Percentiles rank a stretch among this genome's conserved stretches.
Evolutionary conservation across 805 yeast genomes (phyloP).

Genomic region (Candida morakotiae): DNA sequence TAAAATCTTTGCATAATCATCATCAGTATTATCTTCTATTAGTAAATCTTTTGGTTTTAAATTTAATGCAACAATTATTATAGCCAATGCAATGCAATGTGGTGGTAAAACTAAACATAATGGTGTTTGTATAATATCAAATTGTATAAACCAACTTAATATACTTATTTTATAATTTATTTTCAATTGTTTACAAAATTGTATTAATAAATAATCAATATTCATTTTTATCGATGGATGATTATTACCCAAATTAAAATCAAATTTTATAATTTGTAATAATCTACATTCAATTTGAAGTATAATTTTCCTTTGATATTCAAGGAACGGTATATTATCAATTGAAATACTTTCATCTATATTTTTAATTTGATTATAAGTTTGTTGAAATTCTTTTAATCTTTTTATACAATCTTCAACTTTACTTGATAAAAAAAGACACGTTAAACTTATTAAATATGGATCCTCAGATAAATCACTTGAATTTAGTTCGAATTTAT

Average conservation of each 20-base stretch:
- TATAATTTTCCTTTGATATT: conserved; percentile 53
- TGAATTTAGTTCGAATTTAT: conserved; percentile 43
- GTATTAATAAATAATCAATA: conserved; percentile 63
- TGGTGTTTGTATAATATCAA: conserved; percentile 70
- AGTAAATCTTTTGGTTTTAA: conserved; percentile 33
- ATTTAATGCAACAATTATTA: conserved; percentile 56
- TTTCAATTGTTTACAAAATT: conserved; percentile 48
- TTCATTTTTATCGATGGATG: conserved; percentile 13
- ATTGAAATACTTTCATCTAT: conserved; percentile 22
- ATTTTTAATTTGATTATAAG: conserved; percentile 40
- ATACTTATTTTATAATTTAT: conserved; percentile 46
- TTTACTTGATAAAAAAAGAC: conserved; percentile 69
- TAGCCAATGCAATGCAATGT: conserved; percentile 69
- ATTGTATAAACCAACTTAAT: conserved; percentile 71
- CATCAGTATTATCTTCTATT: conserved; percentile 16
- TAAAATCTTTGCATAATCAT: conserved; percentile 16
- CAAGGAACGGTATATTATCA: conserved; percentile 19
- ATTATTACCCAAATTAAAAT: conserved; percentile 57
- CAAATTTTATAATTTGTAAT: conserved; percentile 75
- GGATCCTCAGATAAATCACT: conserved; percentile 40
- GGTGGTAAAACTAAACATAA: conserved; percentile 67
- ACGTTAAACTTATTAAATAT: conserved; percentile 62
- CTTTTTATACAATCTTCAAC: conserved; percentile 83
- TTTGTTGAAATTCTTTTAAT: conserved; percentile 55
- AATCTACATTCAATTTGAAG: conserved; percentile 65